A percentile compares a stretch with the other conserved stretches of the same genome.
Conservation (phyloP, 441 rosid genomes). For the Omphalea diandra region DNA sequence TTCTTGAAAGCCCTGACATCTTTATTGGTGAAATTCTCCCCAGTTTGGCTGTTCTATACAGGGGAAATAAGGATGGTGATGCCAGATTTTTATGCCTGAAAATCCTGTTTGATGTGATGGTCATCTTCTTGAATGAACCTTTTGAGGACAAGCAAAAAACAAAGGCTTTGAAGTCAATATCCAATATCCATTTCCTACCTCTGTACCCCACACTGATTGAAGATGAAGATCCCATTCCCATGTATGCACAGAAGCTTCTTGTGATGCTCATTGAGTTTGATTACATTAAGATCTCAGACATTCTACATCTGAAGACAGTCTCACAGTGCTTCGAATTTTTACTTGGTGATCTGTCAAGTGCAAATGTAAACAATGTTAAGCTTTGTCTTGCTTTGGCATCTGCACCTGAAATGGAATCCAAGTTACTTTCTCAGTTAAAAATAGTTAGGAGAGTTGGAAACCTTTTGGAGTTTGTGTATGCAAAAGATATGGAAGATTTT, state of each 20-base stretch:
- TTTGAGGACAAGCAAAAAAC: constrained; percentile 45
- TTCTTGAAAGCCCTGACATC: constrained; percentile 55
- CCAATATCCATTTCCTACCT: constrained; percentile 85
- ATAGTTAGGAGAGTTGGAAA: constrained; percentile 84
- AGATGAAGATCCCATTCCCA: constrained; percentile 98
- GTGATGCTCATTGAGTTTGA: constrained; percentile 84
- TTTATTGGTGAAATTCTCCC: constrained; percentile 74
- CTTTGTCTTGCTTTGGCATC: constrained; percentile 86
- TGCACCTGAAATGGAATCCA: constrained; percentile 95
- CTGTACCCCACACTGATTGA: constrained; percentile 85
- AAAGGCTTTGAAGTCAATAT: constrained; percentile 63
- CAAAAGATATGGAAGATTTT: constrained; percentile 96
- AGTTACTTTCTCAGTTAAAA: constrained; percentile 75
- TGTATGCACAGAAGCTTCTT: constrained; percentile 93
- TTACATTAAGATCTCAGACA: constrained; percentile 70
- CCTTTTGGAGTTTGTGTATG: constrained; percentile 75
- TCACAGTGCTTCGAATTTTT: constrained; percentile 91
- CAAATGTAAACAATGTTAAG: constrained; percentile 91
- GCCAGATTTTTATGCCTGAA: constrained; percentile 95
- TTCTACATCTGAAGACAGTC: constrained; percentile 75
- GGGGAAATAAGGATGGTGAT: constrained; percentile 89
- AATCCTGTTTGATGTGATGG: constrained; percentile 82
- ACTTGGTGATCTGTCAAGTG: constrained; percentile 80
- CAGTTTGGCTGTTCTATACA: constrained; percentile 70
- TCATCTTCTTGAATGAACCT: constrained; percentile 67